Evolutionary conservation across 2,329 filamentous ascomycete species (phyloP).

Genomic region (Exophiala alcalophila): DNA sequence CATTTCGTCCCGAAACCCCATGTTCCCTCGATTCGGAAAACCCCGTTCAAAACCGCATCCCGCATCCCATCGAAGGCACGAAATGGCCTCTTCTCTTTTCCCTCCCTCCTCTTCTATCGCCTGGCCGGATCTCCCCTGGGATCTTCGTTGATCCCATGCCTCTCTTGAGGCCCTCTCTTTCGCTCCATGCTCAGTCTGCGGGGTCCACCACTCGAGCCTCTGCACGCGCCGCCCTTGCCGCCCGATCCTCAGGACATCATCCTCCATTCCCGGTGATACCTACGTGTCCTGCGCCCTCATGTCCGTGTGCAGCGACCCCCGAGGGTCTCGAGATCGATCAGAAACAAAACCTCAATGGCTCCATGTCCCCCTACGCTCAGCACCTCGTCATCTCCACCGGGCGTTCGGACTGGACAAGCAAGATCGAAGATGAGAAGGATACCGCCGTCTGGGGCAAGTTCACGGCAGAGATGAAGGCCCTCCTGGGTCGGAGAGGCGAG

Average conservation of each 20-base stretch:
- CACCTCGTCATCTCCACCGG: slow-evolving; percentile 84
- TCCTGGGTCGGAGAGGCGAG: slow-evolving; percentile 63
- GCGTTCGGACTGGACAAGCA: slow-evolving; percentile 73
- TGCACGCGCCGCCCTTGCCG: slow-evolving; percentile 5
- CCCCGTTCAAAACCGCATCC: no score
- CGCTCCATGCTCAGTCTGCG: neutral
- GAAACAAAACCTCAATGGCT: slow-evolving; percentile 66
- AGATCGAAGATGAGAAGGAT: slow-evolving; percentile 75
- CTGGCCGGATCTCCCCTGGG: no score
- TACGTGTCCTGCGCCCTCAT: slow-evolving; percentile 72
- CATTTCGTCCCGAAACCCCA: no score
- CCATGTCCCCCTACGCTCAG: slow-evolving; percentile 74
- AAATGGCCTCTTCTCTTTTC: no score
- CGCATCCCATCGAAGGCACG: no score
- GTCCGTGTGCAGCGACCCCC: slow-evolving; percentile 71
- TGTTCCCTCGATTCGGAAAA: no score
- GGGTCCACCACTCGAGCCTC: neutral
- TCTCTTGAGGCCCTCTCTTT: slow-evolving; percentile 18
- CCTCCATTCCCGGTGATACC: slow-evolving; percentile 49
- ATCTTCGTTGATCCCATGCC: slow-evolving; percentile 12
- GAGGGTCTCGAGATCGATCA: slow-evolving; percentile 71
- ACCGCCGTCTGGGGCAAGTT: slow-evolving; percentile 45
- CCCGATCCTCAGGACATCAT: slow-evolving; percentile 24
- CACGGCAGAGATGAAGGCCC: slow-evolving; percentile 64
- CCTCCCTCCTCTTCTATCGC: no score